phyloP scores from a whole-genome alignment of 176 grass and related monocot genomes.

The Cenchrus americanus region DNA sequence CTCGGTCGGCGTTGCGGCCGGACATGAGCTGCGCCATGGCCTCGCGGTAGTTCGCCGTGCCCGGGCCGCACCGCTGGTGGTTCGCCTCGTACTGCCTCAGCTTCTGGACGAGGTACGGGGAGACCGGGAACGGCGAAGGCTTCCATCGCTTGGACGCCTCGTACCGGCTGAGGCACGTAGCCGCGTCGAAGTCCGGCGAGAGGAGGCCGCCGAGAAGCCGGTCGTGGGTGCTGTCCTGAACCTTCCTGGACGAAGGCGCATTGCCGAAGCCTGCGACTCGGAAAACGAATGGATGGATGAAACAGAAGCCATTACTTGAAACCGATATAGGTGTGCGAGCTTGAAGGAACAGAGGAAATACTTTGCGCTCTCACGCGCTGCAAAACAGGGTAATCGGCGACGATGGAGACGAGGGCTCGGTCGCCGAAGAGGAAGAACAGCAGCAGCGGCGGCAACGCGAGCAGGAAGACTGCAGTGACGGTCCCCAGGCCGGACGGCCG shows the following conservation, averaged over 20 bases:
- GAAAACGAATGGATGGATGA: neutral
- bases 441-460: slow-evolving; percentile 28
- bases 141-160: slow-evolving; percentile 50
- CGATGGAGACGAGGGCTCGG: slow-evolving; percentile 32
- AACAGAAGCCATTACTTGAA: neutral
- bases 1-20: slow-evolving; percentile 51
- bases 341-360: slow-evolving; percentile 10
- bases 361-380: neutral
- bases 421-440: slow-evolving; percentile 39
- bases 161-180: slow-evolving; percentile 75
- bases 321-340: neutral
- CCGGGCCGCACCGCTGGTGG: slow-evolving; percentile 67
- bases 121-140: slow-evolving; percentile 46
- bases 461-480: slow-evolving; percentile 22
- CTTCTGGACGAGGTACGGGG: slow-evolving; percentile 51
- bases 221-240: neutral
- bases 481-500: neutral
- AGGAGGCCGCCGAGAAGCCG: slow-evolving; percentile 70
- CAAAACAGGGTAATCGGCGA: slow-evolving; percentile 8
- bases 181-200: slow-evolving; percentile 47
- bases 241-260: neutral
- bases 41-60: slow-evolving; percentile 45
- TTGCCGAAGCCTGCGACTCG: slow-evolving; percentile 13
- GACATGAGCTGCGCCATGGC: slow-evolving; percentile 56
- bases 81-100: slow-evolving; percentile 70